A percentile compares a stretch with the other conserved stretches of the same genome.
phyloP scores from a whole-genome alignment of 164 flowering plant genomes.

The Tinospora cordifolia region DNA sequence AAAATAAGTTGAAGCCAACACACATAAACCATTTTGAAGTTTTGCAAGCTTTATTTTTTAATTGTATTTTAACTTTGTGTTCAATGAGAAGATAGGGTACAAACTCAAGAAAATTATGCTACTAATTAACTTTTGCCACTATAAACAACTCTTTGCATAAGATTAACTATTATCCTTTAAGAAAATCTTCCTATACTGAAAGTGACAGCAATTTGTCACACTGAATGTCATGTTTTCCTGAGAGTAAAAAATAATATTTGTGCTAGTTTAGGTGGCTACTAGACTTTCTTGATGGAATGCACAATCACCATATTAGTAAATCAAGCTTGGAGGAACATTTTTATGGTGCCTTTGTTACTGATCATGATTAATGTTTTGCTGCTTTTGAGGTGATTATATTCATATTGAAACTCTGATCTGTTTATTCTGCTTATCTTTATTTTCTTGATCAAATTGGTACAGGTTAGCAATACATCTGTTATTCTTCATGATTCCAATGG shows the following conservation, averaged over 20 bases:
- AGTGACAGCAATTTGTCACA: neutral
- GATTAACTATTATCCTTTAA: neutral
- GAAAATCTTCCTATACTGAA: neutral
- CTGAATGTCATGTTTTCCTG: neutral
- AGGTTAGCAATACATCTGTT: constrained; percentile 54
- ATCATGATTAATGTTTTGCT: neutral
- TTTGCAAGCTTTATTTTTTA: no score
- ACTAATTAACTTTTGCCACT: neutral
- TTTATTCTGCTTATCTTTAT: neutral
- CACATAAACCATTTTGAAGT: neutral
- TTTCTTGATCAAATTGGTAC: constrained; percentile 17
- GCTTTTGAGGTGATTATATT: neutral
- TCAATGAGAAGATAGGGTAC: neutral
- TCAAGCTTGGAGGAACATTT: neutral
- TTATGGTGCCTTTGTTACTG: neutral
- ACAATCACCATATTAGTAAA: neutral
- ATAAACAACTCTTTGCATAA: neutral
- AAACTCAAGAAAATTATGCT: neutral
- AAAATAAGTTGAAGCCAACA: neutral
- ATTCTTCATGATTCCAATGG: constrained; percentile 64
- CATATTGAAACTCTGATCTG: neutral
- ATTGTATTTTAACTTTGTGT: neutral
- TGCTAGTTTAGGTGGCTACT: neutral
- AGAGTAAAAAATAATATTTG: neutral
- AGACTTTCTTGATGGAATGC: constrained; percentile 2